Percentiles rank a stretch among this genome's conserved stretches.
Evolutionary conservation across 352 stramenopile species (phyloP).

Genomic region (Phytophthora chlamydospora): DNA sequence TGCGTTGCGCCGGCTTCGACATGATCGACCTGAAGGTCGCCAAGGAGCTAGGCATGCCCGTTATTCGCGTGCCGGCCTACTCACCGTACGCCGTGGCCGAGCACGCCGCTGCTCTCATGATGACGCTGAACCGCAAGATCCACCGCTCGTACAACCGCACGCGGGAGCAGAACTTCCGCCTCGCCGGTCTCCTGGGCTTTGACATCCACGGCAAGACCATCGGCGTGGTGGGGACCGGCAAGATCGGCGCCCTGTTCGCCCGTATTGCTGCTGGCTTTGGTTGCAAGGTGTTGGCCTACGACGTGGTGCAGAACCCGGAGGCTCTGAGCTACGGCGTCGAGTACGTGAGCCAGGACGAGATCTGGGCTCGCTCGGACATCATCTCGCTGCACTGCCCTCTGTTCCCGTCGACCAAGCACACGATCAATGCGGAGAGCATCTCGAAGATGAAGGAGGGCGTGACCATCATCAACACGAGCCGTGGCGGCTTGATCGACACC

Average conservation of each 20-base stretch:
- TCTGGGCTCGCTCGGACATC: slow-evolving; percentile 78
- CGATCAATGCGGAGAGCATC: slow-evolving; percentile 84
- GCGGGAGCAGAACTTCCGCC: slow-evolving; percentile 76
- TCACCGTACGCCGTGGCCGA: slow-evolving; percentile 84
- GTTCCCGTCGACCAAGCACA: slow-evolving; percentile 81
- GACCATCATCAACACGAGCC: slow-evolving; percentile 92
- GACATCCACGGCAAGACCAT: slow-evolving; percentile 80
- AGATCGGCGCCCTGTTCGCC: slow-evolving; percentile 52
- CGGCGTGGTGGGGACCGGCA: slow-evolving; percentile 66
- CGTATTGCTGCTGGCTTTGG: slow-evolving; percentile 48
- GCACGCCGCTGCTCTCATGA: slow-evolving; percentile 75
- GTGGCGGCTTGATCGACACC: slow-evolving; percentile 88
- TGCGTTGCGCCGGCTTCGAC: slow-evolving; percentile 85
- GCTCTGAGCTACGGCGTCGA: slow-evolving; percentile 36
- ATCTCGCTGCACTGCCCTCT: slow-evolving; percentile 90
- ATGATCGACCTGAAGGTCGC: slow-evolving; percentile 71
- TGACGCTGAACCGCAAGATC: slow-evolving; percentile 86
- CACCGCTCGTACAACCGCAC: slow-evolving; percentile 79
- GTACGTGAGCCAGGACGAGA: slow-evolving; percentile 62
- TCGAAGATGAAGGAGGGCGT: slow-evolving; percentile 89
- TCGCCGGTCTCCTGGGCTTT: slow-evolving; percentile 64
- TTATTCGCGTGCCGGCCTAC: slow-evolving; percentile 77
- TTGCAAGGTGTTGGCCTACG: slow-evolving; percentile 71
- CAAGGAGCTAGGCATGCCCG: slow-evolving; percentile 63
- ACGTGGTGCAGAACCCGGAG: slow-evolving; percentile 64